Evolutionary conservation across 805 yeast species (phyloP), one percentile per base, ranked within the genome.

Genomic region (Wickerhamomyces pijperi): DNA sequence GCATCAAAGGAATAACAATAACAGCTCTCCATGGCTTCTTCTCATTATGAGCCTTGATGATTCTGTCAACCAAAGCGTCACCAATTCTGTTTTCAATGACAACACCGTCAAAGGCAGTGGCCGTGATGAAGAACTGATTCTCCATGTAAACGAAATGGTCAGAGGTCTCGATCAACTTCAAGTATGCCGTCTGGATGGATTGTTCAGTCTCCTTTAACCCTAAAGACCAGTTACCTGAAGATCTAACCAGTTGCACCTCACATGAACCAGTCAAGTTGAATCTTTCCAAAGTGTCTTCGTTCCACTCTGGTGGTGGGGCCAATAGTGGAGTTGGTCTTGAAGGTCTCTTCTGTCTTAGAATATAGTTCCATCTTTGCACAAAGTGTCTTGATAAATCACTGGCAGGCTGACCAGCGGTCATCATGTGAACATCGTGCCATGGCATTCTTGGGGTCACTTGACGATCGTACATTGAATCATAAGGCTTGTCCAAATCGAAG

Each of bases 371-470:
- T 51, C 99, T 74, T 63, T 92, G 98, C 13, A 87, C 94, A 60
- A 94, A 92, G 58, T 92, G 97, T 41, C 98, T 74, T 0, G 94
- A 74, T 38, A 90, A 60, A 58, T 92, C 99, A 43, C 97, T 71
- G 0, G 97, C 98, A 3, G 88, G 77, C 52, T 88, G 94, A 13
- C 99, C 99, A 3, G 88, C 75, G 1, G 94, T 78, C 63, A 87
- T 77, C 94, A 88, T 92, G 49, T 92, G 97, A 31, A 92, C 85
- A 68, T 92, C 99, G 59, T 92, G 99, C 99, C 98, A 92, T 9
- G 98, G 98, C 99, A 92, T 92, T 50, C 99, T 74, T 2, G 98
- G 97, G 17, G 74, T 70, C 16, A 58, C 58, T 14, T 71, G 65
- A 43, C 99, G 72, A 58, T 92, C 94, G 54, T 86, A 86, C 92